Evolutionary conservation across 2,329 filamentous ascomycete genomes (phyloP).

Genomic region (Daldinia sp.): DNA sequence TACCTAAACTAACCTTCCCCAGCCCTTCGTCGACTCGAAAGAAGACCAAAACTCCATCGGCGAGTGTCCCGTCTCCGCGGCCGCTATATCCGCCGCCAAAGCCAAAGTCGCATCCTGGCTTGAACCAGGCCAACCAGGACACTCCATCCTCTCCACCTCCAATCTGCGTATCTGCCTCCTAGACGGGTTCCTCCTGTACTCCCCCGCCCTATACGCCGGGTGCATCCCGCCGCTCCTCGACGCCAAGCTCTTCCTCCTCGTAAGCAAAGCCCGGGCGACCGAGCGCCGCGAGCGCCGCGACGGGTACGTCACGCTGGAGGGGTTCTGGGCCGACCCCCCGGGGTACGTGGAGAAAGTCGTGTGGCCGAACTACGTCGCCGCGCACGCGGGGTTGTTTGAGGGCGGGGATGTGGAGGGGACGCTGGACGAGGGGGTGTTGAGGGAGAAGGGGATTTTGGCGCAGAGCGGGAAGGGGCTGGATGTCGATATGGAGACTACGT

Average conservation of each 20-base stretch:
- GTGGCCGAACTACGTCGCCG: constrained; percentile 90
- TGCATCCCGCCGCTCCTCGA: constrained; percentile 63
- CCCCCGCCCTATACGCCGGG: constrained; percentile 59
- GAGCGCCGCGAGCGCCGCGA: constrained; percentile 71
- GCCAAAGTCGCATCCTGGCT: constrained; percentile 59
- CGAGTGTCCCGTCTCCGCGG: constrained; percentile 59
- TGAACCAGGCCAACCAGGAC: constrained; percentile 54
- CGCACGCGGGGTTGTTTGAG: constrained; percentile 83
- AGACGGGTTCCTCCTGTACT: constrained; percentile 89
- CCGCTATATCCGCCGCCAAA: constrained; percentile 57
- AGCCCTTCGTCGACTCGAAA: constrained; percentile 62
- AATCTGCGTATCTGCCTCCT: constrained; percentile 71
- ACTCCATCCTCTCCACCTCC: constrained; percentile 45
- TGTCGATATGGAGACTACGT: constrained; percentile 66
- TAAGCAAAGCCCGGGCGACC: constrained; percentile 70
- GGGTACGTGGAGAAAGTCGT: constrained; percentile 95
- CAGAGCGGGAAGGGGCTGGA: constrained; percentile 57
- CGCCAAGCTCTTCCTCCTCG: constrained; percentile 79
- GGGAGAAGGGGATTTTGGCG: constrained; percentile 56
- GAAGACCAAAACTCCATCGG: constrained; percentile 71
- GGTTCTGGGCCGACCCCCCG: constrained; percentile 94
- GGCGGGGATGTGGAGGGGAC: constrained; percentile 68
- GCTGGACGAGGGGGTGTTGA: constrained; percentile 57
- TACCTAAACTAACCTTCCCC: constrained; percentile 4
- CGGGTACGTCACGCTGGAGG: constrained; percentile 83